Evolutionary conservation across 345 rosid species (phyloP).

Genomic region (Nasturtium officinale): DNA sequence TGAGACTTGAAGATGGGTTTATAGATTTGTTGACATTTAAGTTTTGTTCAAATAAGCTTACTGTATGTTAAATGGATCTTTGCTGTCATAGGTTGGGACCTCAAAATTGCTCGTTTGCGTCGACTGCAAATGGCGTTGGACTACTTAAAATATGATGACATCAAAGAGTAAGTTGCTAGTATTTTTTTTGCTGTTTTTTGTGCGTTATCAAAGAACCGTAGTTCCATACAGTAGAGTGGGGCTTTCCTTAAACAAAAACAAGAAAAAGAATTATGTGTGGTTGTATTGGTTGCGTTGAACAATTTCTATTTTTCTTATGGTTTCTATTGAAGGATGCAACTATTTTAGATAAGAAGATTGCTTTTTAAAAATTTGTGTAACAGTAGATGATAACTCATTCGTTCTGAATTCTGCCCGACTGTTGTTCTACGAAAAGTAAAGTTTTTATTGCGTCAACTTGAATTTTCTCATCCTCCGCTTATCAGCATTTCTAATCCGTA

Average conservation of each 20-base stretch:
- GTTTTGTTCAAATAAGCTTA: constrained; percentile 31
- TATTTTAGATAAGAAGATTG: constrained; percentile 11
- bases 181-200: constrained; percentile 15
- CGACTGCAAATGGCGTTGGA: constrained; percentile 80
- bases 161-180: constrained; percentile 64
- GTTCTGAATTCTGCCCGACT: constrained; percentile 20
- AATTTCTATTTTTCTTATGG: constrained; percentile 13
- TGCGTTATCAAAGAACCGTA: constrained; percentile 22
- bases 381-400: constrained; percentile 12
- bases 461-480: constrained; percentile 17
- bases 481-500: constrained; percentile 6
- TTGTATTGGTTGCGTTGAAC: constrained; percentile 24
- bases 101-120: constrained; percentile 74
- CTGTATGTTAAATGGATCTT: constrained; percentile 33
- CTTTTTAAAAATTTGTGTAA: constrained; percentile 10
- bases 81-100: constrained; percentile 79
- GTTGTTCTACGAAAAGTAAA: not conserved
- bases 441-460: constrained; percentile 13
- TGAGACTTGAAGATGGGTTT: constrained; percentile 29
- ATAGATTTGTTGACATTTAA: constrained; percentile 20
- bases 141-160: constrained; percentile 85
- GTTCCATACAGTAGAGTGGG: not conserved
- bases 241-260: not conserved
- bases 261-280: not conserved
- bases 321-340: constrained; percentile 21